Percentiles rank a stretch among this genome's conserved stretches.
phyloP scores from a whole-genome alignment of 257 asterid genomes.

The Anisodus acutangulus region DNA sequence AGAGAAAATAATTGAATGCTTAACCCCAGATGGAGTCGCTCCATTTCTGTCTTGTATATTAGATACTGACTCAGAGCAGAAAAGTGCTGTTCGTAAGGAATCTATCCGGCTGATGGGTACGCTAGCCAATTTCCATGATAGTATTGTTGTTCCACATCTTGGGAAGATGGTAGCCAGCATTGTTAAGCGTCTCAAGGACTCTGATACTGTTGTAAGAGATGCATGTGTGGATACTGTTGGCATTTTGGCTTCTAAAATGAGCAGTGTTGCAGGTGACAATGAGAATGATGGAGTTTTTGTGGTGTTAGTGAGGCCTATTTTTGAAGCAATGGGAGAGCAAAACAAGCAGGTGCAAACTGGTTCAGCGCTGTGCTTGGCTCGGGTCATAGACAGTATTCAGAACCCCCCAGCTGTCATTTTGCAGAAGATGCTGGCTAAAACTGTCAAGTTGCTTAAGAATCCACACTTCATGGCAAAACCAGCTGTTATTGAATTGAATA shows the following conservation, averaged over 20 bases:
- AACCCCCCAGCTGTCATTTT: conserved; percentile 75
- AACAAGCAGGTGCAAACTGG: conserved; percentile 84
- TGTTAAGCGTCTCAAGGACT: conserved; percentile 86
- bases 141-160: conserved; percentile 66
- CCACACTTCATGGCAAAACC: conserved; percentile 98
- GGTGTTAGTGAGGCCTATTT: conserved; percentile 85
- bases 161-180: conserved; percentile 79
- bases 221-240: conserved; percentile 82
- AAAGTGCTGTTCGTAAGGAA: conserved; percentile 88
- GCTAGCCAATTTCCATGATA: conserved; percentile 64
- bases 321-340: conserved; percentile 93
- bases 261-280: conserved; percentile 46
- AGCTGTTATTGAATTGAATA: conserved; percentile 82
- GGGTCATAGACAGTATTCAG: conserved; percentile 73
- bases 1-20: conserved; percentile 65
- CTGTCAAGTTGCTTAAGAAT: conserved; percentile 80
- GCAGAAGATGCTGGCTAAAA: conserved; percentile 88
- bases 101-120: conserved; percentile 80
- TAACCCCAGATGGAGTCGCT: conserved; percentile 71
- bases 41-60: conserved; percentile 81
- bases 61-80: conserved; percentile 79
- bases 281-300: conserved; percentile 67
- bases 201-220: conserved; percentile 87
- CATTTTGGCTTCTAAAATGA: conserved; percentile 73
- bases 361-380: conserved; percentile 84